Evolutionary conservation across 371 early-diverging fungal genomes (phyloP).

Genomic region (Mucor mucedo): DNA sequence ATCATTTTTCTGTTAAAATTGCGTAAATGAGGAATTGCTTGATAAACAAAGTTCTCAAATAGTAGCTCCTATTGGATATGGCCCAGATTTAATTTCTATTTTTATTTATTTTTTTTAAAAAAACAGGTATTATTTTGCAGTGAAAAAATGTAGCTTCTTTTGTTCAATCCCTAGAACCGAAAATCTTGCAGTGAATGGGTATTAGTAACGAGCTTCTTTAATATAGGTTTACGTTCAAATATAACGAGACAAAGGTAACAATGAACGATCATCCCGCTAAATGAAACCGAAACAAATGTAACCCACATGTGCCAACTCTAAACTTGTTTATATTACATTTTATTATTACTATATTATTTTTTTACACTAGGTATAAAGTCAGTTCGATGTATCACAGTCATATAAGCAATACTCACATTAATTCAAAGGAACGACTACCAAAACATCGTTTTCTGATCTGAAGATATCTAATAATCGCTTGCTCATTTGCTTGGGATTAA

Average conservation of each 20-base stretch:
- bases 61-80: no score
- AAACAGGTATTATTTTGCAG: no score
- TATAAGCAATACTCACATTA: not conserved
- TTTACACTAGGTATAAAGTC: not conserved
- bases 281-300: not conserved
- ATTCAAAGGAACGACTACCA: slow-evolving; percentile 42
- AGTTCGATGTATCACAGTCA: not conserved
- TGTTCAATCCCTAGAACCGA: slow-evolving; percentile 17
- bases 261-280: slow-evolving; percentile 19
- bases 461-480: slow-evolving; percentile 57
- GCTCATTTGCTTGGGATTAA: slow-evolving; percentile 66
- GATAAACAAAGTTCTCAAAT: no score
- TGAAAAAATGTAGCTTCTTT: slow-evolving; percentile 11
- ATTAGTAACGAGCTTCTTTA: slow-evolving; percentile 26
- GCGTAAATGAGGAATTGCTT: no score
- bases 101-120: no score
- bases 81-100: no score
- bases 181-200: slow-evolving; percentile 14
- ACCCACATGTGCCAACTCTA: not conserved
- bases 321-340: not conserved
- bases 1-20: no score
- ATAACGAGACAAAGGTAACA: slow-evolving; percentile 18
- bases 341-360: not conserved
- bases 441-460: slow-evolving; percentile 58
- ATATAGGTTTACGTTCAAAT: slow-evolving; percentile 17